Evolutionary conservation across 257 asterid genomes (phyloP), one percentile per base, ranked within the genome.

Genomic region (Nicotiana knightiana): DNA sequence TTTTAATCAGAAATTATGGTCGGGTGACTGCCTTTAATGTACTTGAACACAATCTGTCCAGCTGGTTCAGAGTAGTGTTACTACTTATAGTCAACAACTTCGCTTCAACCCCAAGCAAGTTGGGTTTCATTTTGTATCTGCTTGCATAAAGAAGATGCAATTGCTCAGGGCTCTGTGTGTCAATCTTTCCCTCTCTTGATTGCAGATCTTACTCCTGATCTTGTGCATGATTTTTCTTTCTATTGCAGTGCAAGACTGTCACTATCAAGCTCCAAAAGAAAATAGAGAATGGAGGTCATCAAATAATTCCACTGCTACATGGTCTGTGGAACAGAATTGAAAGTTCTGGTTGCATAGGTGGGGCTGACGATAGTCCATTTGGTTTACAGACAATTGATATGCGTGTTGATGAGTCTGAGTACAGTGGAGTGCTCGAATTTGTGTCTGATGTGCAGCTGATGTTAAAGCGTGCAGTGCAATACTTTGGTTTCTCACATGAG

Each of bases 271-370:
- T 96, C 83, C 98, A 93, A 79, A 93, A 94, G 88, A 92, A 94
- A 90, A 91, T 93, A 83, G 93, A 89, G 82, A 88, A 88, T 79
- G 99, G 92, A 86, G 98, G 99, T 54, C 92, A 90, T 80, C 94
- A 91, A 87, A 96, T 94, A 79, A 86, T 94, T 83, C 99, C 99
- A 18, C 82, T 87, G 91, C 92, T 96, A 77, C 92, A 93, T 79
- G 97, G 92, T 81, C 93, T 94, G 77, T 96, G 99, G 99, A 94
- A 89, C 89, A 93, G 93, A 88, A 89, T 89, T 35, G 97, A 90
- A 77, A 89, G 86, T 87, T 87, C 97, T 67, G 83, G 89, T 81
- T 87, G 80, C 33, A 64, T 85, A 80, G 88, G 87, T 82, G 89
- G 89, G 79, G 1, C 90, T 26, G 92, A 88, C 64, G 95, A 94